Evolutionary conservation across 176 grass and related monocot genomes (phyloP), one percentile per base, ranked within the genome.

Genomic region (Triticum monococcum): DNA sequence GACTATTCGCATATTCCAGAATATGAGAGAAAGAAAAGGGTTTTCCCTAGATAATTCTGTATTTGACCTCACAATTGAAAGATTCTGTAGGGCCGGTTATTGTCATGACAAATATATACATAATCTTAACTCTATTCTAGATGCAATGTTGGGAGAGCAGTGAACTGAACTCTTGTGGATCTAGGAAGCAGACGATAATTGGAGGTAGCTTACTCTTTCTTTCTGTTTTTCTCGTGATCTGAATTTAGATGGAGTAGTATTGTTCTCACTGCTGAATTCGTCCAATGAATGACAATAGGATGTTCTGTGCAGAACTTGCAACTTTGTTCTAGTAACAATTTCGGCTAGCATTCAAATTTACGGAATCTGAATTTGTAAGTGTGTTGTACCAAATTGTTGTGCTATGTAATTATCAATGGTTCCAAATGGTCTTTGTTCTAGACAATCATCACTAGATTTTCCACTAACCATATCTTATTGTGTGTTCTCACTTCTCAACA

Each of bases 101-200:
- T 91, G 89, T 93, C 52, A 74, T 12, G 17, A 77, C 73, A 68
- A 30, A 83, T 45, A 87, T 61, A 73, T 89, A 36, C 62, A 30
- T 89, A 70, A 33, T 60, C 46, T 92, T 61, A 75, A 87, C 54
- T 25, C 83, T 78, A 78, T 91, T 90, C 60, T 98, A 72, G 91
- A 98, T 76, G 85, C 73, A 30, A 92, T 98, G 85, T 87, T 95
- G 40, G 78, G 43, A 64, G 86, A 46, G 78, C 88, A 67, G 84
- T 90, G 78, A 90, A 82, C 28, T 68, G 16, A 70, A 56, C 45
- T 18, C 43, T 43, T 81, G 56, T 68, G 64, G 33, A 43, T 78
- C 25, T 2, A 73, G 12, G 68, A 79, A 84, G 48, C 72, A 3
- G 57, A 52, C 10, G 50, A 70, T 33, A 36, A 78, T 43, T n/a